Evolutionary conservation across 345 rosid genomes (phyloP).

Genomic region (Eucalyptus microcorys): DNA sequence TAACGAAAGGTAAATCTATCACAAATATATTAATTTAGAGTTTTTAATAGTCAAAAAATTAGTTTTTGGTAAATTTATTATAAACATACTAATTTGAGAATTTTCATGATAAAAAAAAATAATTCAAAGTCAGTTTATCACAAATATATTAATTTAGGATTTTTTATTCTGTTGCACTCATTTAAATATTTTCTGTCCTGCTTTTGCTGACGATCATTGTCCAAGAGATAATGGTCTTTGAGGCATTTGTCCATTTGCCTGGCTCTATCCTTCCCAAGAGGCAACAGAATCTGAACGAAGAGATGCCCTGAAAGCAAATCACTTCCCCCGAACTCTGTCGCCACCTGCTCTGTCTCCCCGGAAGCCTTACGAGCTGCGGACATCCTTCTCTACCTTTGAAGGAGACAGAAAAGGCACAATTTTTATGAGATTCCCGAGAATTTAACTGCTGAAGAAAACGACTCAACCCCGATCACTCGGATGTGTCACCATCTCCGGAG

Average conservation of each 20-base stretch:
- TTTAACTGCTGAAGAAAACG: neutral
- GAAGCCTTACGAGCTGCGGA: neutral
- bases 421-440: neutral
- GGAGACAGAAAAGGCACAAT: neutral
- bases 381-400: neutral
- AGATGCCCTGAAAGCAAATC: neutral
- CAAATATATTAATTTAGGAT: too few relatives aligned
- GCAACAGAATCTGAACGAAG: neutral
- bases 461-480: neutral
- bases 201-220: neutral
- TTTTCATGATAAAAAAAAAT: too few relatives aligned
- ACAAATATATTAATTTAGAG: too few relatives aligned
- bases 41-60: too few relatives aligned
- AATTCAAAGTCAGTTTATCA: too few relatives aligned
- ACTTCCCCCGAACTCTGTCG: neutral
- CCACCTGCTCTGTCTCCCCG: neutral
- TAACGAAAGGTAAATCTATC: rapidly evolving
- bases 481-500: neutral
- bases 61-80: too few relatives aligned
- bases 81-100: too few relatives aligned
- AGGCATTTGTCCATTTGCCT: neutral
- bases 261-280: neutral
- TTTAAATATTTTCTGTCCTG: neutral
- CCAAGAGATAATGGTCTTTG: neutral
- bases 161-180: too few relatives aligned